Base-by-base conservation (phyloP, 2,329 filamentous ascomycete species). In the Tolypocladium pustulatum region DNA sequence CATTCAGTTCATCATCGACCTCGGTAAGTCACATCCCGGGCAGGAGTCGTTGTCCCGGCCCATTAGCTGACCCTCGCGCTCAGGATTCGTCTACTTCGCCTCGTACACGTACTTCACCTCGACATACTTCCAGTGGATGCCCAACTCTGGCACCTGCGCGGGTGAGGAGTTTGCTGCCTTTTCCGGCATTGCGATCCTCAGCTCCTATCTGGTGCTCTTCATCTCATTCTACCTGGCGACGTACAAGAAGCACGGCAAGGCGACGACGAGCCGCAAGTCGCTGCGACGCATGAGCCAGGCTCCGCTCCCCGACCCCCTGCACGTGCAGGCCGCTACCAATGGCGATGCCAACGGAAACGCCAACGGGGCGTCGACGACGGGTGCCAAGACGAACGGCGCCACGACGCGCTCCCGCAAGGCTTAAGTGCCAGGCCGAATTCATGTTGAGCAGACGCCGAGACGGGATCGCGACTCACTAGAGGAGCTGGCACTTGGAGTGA, bases 41-140 rank as follows among this genome's bases (percentile, higher is more conserved):
- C 22, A 2, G 17, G 10, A 9, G 8, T 54, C 12, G 49, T n/a
- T n/a, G n/a, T 8, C 49, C 10, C 20, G 37, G 25, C 37, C 27
- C 56, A 25, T 27, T 27, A 13, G 37, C 38, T 57, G 27, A 61
- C 58, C 61, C 61, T 65, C 30, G 64, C 67, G 60, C 49, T 7
- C 62, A 93, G 90, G 90, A 69, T 97, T 97, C 75, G 90, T 97
- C 74, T 97, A 97, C 86, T 97, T 96, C 71, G 93, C 92, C 57
- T 95, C 93, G n/a, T 97, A 93, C 83, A 97, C 92, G 67, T 97
- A 97, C 83, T 97, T 97, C 82, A 86, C 89, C 66, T 92, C 88
- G 67, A 89, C 87, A 67, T 97, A 97, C 85, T 96, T 88, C 80
- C 83, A 81, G 53, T 88, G 84, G 81, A 79, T 95, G 73, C 93